Conservation (phyloP, 2,329 filamentous ascomycete species). For the Gaeumannomyces sp. region DNA sequence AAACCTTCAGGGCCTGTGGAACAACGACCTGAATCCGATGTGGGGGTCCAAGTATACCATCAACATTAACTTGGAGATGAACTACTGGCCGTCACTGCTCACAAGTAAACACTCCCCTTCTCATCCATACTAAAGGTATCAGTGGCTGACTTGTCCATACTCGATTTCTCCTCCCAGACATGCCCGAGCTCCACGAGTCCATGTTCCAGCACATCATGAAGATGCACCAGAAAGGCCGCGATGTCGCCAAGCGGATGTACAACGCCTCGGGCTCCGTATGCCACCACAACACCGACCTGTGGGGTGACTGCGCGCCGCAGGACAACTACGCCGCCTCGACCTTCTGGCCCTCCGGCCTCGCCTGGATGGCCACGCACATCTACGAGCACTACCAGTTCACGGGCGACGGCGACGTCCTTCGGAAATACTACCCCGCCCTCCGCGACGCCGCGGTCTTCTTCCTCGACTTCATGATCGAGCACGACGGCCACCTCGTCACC, state of each 20-base stretch:
- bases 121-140: neutral
- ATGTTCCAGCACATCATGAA: conserved; percentile 31
- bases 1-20: conserved; percentile 40
- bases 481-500: conserved; percentile 21
- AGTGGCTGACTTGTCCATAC: no score
- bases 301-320: conserved; percentile 17
- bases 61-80: conserved; percentile 37
- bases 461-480: conserved; percentile 24
- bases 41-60: conserved; percentile 38
- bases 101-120: conserved; percentile 11
- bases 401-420: conserved; percentile 23
- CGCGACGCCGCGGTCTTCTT: conserved; percentile 24
- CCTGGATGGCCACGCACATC: conserved; percentile 33
- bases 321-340: conserved; percentile 20
- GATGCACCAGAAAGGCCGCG: conserved; percentile 18
- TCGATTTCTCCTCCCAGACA: conserved; percentile 10
- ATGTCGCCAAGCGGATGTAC: conserved; percentile 17
- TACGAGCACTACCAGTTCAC: conserved; percentile 33
- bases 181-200: conserved; percentile 27
- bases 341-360: conserved; percentile 33
- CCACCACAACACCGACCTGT: conserved; percentile 19
- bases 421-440: conserved; percentile 22
- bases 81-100: conserved; percentile 32
- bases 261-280: conserved; percentile 14
- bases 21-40: conserved; percentile 29